These are phyloP conservation scores for Euphorbia celastroides DNA, from an alignment of 441 rosid genomes.

Conservation along the genomic window DNA sequence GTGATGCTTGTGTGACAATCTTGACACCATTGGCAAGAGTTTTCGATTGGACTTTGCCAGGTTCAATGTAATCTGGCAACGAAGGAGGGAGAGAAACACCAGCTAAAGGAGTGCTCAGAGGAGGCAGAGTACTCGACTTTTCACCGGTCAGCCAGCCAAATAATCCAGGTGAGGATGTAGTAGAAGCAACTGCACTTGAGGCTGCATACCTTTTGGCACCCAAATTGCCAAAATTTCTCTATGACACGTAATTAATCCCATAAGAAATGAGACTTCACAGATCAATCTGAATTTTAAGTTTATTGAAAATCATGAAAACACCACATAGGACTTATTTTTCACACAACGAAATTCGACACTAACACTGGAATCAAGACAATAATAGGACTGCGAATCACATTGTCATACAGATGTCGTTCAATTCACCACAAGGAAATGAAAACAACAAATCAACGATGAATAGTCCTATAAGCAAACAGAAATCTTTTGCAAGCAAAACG, in stretches of 20 bases:
- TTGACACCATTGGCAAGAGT: conserved; percentile 71
- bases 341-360: not conserved
- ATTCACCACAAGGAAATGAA: not conserved
- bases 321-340: not conserved
- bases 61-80: conserved; percentile 61
- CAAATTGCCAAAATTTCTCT: conserved; percentile 48
- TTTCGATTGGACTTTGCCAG: conserved; percentile 44
- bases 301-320: not conserved
- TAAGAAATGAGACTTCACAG: not conserved
- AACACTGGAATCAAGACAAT: not conserved
- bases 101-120: conserved; percentile 53
- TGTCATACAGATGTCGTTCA: not conserved
- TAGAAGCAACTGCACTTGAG: conserved; percentile 52
- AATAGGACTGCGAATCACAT: not conserved
- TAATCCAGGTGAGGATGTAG: conserved; percentile 50
- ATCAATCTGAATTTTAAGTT: not conserved
- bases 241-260: not conserved
- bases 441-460: not conserved
- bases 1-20: conserved; percentile 64
- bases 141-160: conserved; percentile 72
- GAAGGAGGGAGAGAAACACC: conserved; percentile 58
- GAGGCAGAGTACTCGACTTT: conserved; percentile 33
- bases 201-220: conserved; percentile 46
- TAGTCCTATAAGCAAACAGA: not conserved
- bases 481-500: not conserved